Conservation (phyloP, 805 yeast species). For the Myxozyma neotropica region DNA sequence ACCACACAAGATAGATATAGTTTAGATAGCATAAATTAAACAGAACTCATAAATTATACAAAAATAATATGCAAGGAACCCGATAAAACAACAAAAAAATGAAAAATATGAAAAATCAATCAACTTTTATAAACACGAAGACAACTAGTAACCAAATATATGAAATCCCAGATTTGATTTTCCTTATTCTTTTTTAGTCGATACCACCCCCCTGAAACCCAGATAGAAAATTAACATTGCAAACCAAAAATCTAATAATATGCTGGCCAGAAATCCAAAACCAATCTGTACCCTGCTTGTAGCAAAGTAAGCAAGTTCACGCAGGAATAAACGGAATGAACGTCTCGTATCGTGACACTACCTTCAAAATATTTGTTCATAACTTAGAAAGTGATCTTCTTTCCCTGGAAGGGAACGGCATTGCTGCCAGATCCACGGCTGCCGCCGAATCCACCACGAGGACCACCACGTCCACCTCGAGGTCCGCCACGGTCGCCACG, state of each 20-base stretch:
- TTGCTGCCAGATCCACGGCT: conserved; percentile 42
- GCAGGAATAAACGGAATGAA: background rate
- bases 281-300: background rate
- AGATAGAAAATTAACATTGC: background rate
- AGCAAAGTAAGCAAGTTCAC: background rate
- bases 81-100: background rate
- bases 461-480: conserved; percentile 40
- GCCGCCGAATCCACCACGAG: conserved; percentile 40
- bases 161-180: background rate
- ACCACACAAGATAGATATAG: background rate
- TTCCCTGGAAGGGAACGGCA: conserved; percentile 71
- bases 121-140: conserved; percentile 3
- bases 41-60: background rate
- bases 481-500: conserved; percentile 25
- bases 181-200: background rate
- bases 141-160: background rate
- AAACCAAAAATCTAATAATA: background rate
- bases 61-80: conserved; percentile 5
- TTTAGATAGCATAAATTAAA: background rate
- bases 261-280: background rate
- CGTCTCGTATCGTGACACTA: conserved; percentile 8
- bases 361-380: background rate
- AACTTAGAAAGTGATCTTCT: conserved; percentile 43
- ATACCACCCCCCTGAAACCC: background rate
- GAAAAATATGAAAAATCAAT: background rate